These are phyloP conservation scores for Nicotiana noctiflora DNA, from an alignment of 257 asterid species.

Conservation along the genomic window DNA sequence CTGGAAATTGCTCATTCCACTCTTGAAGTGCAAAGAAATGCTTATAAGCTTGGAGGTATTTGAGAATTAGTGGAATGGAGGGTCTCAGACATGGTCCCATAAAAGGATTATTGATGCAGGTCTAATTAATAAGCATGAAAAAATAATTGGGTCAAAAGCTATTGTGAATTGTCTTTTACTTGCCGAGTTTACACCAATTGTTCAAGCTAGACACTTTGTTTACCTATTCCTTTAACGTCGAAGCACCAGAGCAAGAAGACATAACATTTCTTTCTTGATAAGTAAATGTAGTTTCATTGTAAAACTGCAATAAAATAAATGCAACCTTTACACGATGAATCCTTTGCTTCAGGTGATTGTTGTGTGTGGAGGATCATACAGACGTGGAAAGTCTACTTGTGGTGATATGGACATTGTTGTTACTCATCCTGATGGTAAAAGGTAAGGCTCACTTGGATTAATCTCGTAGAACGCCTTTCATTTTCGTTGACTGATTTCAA, in stretches of 20 bases:
- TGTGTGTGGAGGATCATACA: conserved; percentile 91
- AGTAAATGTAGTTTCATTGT: not conserved
- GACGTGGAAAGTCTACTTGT: conserved; percentile 92
- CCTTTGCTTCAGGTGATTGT: conserved; percentile 45
- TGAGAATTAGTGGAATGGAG: not conserved
- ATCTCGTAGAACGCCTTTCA: not conserved
- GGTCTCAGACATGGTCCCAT: not conserved
- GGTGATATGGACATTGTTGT: conserved; percentile 91
- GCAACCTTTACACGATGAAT: not conserved
- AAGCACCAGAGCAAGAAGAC: not conserved
- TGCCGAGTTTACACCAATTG: not conserved
- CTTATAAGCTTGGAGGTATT: not conserved
- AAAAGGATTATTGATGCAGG: not conserved
- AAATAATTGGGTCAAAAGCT: not conserved
- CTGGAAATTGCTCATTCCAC: not conserved
- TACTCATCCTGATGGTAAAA: conserved; percentile 87
- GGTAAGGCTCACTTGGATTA: conserved; percentile 26
- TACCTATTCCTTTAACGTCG: not conserved
- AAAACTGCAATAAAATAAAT: not conserved
- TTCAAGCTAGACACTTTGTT: not conserved
- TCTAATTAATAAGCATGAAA: not conserved
- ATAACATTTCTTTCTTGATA: not conserved
- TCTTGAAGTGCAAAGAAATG: not conserved
- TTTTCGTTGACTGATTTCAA: not conserved
- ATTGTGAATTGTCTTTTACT: not conserved